Base-by-base conservation (phyloP, 352 stramenopile species). In the Elongisporangium prolatum region DNA sequence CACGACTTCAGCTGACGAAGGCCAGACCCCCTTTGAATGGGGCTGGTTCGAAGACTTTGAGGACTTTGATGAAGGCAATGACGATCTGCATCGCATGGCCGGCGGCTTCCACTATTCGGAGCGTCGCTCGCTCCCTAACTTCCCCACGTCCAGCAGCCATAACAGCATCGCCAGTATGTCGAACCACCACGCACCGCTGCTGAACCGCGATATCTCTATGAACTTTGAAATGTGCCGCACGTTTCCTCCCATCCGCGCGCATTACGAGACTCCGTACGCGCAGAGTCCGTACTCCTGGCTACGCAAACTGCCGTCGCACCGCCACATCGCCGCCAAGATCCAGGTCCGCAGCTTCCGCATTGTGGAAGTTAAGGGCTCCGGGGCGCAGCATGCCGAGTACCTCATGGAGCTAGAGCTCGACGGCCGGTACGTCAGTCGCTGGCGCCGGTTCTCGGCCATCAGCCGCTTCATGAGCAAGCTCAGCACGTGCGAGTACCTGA, bases 11-110 rank as follows among this genome's bases (percentile, higher is more conserved):
- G 59, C 67, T 9, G 59, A 66, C 37, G 63, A 61, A 16, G 56
- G 68, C 28, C 28, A 40, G 28, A 40, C 28, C 5, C 28, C 28
- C 53, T 86, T 79, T 50, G 84, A 84, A 48, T 93, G 84, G 84
- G 83, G 83, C 28, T 92, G 83, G 83, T 93, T 93, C 50, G 77
- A 93, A 63, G 78, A 93, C 65, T 89, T 91, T 66, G 81, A 84
- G 56, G 76, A 93, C 37, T 67, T 72, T 38, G 71, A 84, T 13
- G 71, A 81, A 38, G 61, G 64, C n/a, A 72, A 80, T 54, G 67
- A 67, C 3, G 76, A 84, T 40, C 28, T 40, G 28, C 53, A 64
- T 48, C 49, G 57, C 3, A 71, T 50, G 50, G 63, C 67, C 40
- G 59, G 59, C 52, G 62, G 60, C 10, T 65, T 81, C 48, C 56